phyloP scores from a whole-genome alignment of 2,329 filamentous ascomycete species.

The Xylaria sp. region DNA sequence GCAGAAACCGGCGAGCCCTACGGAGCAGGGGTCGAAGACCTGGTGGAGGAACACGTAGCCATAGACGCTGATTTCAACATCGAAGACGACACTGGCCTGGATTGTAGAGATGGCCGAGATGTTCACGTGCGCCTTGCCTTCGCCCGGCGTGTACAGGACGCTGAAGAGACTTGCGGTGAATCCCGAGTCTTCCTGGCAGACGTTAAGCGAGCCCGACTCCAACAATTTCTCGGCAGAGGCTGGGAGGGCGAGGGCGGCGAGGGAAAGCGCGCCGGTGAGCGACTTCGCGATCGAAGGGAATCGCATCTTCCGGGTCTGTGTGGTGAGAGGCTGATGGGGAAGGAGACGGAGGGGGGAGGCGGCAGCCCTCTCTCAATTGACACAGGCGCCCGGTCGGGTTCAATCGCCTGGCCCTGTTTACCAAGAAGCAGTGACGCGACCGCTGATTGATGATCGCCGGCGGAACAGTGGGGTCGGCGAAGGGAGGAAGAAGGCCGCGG shows the following conservation, averaged over 20 bases:
- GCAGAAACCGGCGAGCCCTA: slow-evolving; percentile 69
- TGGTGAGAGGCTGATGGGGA: background rate
- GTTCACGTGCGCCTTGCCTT: slow-evolving; percentile 66
- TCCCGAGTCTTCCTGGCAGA: slow-evolving; percentile 75
- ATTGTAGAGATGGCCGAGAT: slow-evolving; percentile 75
- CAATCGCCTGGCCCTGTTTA: background rate
- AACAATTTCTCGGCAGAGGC: slow-evolving; percentile 30
- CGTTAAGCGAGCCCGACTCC: slow-evolving; percentile 64
- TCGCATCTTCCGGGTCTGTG: slow-evolving; percentile 9
- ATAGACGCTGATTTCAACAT: slow-evolving; percentile 72
- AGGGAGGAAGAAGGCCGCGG: background rate
- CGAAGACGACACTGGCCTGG: slow-evolving; percentile 71
- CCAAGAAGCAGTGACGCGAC: background rate
- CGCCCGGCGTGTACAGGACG: slow-evolving; percentile 69
- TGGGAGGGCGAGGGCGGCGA: slow-evolving; percentile 30
- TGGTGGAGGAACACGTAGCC: slow-evolving; percentile 67
- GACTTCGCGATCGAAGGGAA: slow-evolving; percentile 12
- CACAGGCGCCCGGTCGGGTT: slow-evolving; percentile 4
- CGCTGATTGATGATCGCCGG: background rate
- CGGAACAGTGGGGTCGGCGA: slow-evolving; percentile 4
- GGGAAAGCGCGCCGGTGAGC: slow-evolving; percentile 20
- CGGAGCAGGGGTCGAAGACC: slow-evolving; percentile 69
- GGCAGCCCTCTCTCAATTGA: slow-evolving; percentile 3
- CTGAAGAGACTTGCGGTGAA: slow-evolving; percentile 83
- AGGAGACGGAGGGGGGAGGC: background rate